Evolutionary conservation across 1,284 basidiomycete species (phyloP).

Genomic region (Grifola frondosa): DNA sequence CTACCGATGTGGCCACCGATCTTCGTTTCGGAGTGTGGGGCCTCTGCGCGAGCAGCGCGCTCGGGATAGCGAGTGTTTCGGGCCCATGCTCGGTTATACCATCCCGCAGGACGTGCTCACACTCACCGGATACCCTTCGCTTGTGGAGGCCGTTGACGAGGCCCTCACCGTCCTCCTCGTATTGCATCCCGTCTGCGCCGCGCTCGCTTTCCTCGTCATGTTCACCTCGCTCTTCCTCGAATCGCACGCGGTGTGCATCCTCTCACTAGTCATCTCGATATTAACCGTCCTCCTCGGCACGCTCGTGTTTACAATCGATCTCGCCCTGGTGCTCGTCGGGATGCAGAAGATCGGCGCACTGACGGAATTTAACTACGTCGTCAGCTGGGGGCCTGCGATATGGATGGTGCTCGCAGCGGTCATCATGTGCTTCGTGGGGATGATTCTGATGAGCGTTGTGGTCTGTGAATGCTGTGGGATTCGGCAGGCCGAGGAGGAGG

Average conservation of each 20-base stretch:
- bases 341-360: slow-evolving; percentile 42
- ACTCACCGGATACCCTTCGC: slow-evolving; percentile 42
- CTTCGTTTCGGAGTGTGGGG: slow-evolving; percentile 78
- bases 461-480: slow-evolving; percentile 68
- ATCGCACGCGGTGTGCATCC: slow-evolving; percentile 46
- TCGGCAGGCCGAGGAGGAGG: slow-evolving; percentile 17
- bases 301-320: slow-evolving; percentile 57
- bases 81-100: slow-evolving; percentile 51
- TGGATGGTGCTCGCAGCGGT: slow-evolving; percentile 67
- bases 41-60: slow-evolving; percentile 52
- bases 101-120: slow-evolving; percentile 33
- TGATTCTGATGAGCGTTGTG: slow-evolving; percentile 58
- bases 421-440: slow-evolving; percentile 56
- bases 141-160: slow-evolving; percentile 48
- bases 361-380: slow-evolving; percentile 42
- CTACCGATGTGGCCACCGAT: slow-evolving; percentile 55
- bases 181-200: slow-evolving; percentile 64
- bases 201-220: slow-evolving; percentile 53
- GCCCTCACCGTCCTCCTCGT: slow-evolving; percentile 59
- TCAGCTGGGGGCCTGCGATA: slow-evolving; percentile 63
- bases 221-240: slow-evolving; percentile 56
- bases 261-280: slow-evolving; percentile 57
- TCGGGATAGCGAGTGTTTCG: slow-evolving; percentile 48
- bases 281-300: slow-evolving; percentile 52
- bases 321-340: slow-evolving; percentile 56